Evolutionary conservation across 2,329 filamentous ascomycete species (phyloP).

Genomic region (Pyrenochaeta sp.): DNA sequence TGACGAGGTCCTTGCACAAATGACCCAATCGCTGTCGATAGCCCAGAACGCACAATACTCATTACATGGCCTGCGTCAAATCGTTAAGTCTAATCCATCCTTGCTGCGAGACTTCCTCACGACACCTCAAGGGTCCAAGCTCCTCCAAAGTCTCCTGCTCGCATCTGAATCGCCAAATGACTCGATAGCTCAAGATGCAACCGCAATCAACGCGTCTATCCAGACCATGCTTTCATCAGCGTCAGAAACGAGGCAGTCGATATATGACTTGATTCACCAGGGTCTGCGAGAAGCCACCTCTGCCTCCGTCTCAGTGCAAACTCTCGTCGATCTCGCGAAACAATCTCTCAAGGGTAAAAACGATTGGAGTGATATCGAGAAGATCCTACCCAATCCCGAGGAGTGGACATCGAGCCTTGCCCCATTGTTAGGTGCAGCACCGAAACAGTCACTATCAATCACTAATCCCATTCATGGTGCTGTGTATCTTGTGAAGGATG

Average conservation of each 20-base stretch:
- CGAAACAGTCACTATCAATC: constrained; percentile 73
- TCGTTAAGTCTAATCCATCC: constrained; percentile 50
- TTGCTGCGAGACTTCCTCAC: constrained; percentile 54
- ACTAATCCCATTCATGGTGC: constrained; percentile 76
- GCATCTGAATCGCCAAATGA: constrained; percentile 63
- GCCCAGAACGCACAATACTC: constrained; percentile 42
- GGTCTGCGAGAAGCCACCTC: constrained; percentile 56
- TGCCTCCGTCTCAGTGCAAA: constrained; percentile 59
- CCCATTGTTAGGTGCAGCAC: constrained; percentile 60
- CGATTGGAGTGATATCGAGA: constrained; percentile 36
- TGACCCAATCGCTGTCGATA: constrained; percentile 50
- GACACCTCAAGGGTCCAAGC: constrained; percentile 55
- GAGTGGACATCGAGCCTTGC: constrained; percentile 72
- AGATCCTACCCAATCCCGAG: constrained; percentile 69
- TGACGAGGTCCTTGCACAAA: constrained; percentile 46
- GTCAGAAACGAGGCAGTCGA: constrained; percentile 52
- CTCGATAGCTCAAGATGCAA: constrained; percentile 56
- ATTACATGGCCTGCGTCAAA: constrained; percentile 56
- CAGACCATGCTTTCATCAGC: constrained; percentile 47
- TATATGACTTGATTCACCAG: constrained; percentile 61
- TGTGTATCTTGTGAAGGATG: constrained; percentile 66
- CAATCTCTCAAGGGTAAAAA: constrained; percentile 52
- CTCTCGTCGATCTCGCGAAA: constrained; percentile 62
- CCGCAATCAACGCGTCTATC: constrained; percentile 47
- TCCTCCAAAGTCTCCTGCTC: constrained; percentile 61